Evolutionary conservation across 2,329 filamentous ascomycete genomes (phyloP).

Genomic region (Paecilomyces sp.): DNA sequence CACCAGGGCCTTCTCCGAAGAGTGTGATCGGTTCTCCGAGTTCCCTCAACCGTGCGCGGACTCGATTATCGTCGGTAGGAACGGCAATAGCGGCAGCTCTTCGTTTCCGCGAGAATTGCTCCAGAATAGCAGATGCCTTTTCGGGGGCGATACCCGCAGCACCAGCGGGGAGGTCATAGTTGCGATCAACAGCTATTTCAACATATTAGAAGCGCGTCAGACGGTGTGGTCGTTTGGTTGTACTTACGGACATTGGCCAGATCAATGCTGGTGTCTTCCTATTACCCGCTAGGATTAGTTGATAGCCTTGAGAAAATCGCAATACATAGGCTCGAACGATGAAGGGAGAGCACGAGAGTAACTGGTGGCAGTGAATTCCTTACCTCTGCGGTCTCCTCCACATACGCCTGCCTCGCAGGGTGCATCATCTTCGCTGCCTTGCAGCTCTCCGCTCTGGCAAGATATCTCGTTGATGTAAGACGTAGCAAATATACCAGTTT

Average conservation of each 20-base stretch:
- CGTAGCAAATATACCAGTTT: background rate
- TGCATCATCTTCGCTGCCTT: constrained; percentile 56
- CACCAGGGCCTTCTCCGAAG: constrained; percentile 82
- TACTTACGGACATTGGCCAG: constrained; percentile 57
- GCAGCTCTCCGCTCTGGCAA: background rate
- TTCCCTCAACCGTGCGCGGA: constrained; percentile 72
- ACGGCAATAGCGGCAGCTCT: constrained; percentile 83
- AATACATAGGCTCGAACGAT: constrained; percentile 8
- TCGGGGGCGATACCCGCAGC: constrained; percentile 64
- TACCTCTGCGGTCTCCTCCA: constrained; percentile 73
- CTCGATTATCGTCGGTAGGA: constrained; percentile 84
- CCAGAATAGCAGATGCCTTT: constrained; percentile 76
- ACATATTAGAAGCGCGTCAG: constrained; percentile 1
- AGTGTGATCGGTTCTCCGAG: constrained; percentile 90
- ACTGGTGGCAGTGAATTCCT: constrained; percentile 5
- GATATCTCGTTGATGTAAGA: background rate
- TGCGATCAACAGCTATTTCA: constrained; percentile 59
- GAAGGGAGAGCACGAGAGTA: constrained; percentile 21
- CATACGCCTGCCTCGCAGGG: constrained; percentile 85
- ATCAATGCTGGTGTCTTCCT: constrained; percentile 53
- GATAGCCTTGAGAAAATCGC: constrained; percentile 7
- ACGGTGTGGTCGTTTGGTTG: background rate
- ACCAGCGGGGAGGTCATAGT: constrained; percentile 70
- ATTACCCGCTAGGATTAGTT: constrained; percentile 18
- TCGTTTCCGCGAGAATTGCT: constrained; percentile 86